Percentiles rank a stretch among this genome's conserved stretches.
Evolutionary conservation across 345 rosid species (phyloP).

Genomic region (Capsella bursapastoris): DNA sequence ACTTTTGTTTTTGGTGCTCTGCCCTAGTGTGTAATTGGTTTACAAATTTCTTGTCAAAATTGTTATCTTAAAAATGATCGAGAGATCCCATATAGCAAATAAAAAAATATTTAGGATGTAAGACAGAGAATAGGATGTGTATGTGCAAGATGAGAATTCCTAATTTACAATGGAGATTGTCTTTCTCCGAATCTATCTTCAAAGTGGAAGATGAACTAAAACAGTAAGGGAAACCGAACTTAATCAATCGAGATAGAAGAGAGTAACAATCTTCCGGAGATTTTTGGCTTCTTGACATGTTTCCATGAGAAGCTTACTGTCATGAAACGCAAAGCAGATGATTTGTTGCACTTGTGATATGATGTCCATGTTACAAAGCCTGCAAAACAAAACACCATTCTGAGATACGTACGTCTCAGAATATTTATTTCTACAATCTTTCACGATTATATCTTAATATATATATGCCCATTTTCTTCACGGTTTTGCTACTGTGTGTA

Average conservation of each 20-base stretch:
- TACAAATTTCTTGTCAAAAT: not conserved
- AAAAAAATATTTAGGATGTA: not conserved
- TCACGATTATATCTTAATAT: not conserved
- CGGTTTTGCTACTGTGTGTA: not conserved
- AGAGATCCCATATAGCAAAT: not conserved
- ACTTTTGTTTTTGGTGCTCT: conserved; percentile 1
- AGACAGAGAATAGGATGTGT: conserved; percentile 1
- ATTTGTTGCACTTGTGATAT: conserved; percentile 95
- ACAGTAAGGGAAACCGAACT: not conserved
- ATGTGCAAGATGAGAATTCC: not conserved
- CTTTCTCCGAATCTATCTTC: not conserved
- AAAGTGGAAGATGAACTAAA: conserved; percentile 7
- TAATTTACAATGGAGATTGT: conserved; percentile 9
- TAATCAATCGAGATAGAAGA: conserved; percentile 66
- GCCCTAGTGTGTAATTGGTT: not conserved
- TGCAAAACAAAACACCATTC: conserved; percentile 41
- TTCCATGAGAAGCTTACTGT: conserved; percentile 89
- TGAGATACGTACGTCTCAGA: not conserved
- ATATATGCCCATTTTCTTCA: not conserved
- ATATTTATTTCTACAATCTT: not conserved
- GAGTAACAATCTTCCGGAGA: conserved; percentile 84
- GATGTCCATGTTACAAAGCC: conserved; percentile 94
- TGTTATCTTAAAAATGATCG: not conserved
- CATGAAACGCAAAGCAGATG: conserved; percentile 95
- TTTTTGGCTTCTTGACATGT: conserved; percentile 95